Conservation (phyloP, 1,284 basidiomycete species). For the Termitomyces sp. region DNA sequence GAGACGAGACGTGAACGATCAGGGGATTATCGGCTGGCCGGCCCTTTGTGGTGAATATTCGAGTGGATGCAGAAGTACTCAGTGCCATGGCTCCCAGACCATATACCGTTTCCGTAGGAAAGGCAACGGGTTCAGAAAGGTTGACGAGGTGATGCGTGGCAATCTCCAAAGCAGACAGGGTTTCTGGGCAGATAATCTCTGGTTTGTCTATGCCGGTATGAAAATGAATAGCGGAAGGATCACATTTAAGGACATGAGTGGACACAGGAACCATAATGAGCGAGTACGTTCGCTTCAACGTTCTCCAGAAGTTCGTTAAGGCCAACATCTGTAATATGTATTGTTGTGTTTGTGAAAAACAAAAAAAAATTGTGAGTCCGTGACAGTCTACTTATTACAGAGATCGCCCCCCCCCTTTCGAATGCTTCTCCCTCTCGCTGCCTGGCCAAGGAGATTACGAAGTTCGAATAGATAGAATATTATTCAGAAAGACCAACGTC, state of each 20-base stretch:
- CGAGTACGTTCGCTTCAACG: conserved; percentile 23
- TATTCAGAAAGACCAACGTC: too few relatives aligned
- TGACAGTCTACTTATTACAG: too few relatives aligned
- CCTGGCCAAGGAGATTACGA: too few relatives aligned
- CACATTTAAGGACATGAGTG: conserved; percentile 48
- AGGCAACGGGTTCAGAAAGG: conserved; percentile 61
- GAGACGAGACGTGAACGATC: conserved; percentile 93
- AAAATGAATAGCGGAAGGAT: conserved; percentile 52
- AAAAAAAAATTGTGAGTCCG: not conserved
- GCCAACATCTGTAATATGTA: conserved; percentile 15
- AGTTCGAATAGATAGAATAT: too few relatives aligned
- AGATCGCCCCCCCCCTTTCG: too few relatives aligned
- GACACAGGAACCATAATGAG: conserved; percentile 24
- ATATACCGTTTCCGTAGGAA: conserved; percentile 98
- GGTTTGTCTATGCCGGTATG: conserved; percentile 33
- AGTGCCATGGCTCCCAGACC: conserved; percentile 90
- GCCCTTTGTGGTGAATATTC: conserved; percentile 89
- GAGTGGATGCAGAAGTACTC: conserved; percentile 55
- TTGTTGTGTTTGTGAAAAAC: conserved; percentile 11
- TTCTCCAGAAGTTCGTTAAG: conserved; percentile 15
- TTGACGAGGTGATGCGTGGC: conserved; percentile 46
- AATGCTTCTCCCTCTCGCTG: too few relatives aligned
- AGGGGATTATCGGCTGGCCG: conserved; percentile 95
- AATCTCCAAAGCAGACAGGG: conserved; percentile 38
- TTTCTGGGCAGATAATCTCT: conserved; percentile 37